Percentiles rank a stretch among this genome's conserved stretches.
Evolutionary conservation across 2,329 filamentous ascomycete species (phyloP).

Genomic region (Paracorniculantispora psalliotae): DNA sequence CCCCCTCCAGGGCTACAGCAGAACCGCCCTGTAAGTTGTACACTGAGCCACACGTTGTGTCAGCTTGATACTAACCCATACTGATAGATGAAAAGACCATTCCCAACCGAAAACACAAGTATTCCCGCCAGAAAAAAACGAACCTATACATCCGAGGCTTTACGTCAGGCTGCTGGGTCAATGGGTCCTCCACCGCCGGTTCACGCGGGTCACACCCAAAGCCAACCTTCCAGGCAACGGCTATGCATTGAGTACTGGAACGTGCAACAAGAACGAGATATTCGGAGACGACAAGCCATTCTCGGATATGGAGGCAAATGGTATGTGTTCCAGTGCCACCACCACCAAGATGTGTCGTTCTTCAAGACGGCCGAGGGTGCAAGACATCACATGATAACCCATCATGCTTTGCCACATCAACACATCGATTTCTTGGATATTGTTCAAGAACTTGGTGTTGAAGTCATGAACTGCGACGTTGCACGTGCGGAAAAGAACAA

Average conservation of each 20-base stretch:
- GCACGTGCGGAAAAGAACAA: background rate
- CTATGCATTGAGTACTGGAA: background rate
- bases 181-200: background rate
- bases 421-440: slow-evolving; percentile 1
- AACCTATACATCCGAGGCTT: background rate
- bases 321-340: slow-evolving; percentile 11
- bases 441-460: slow-evolving; percentile 3
- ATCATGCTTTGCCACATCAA: background rate
- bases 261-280: background rate
- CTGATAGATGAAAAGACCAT: background rate
- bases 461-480: slow-evolving; percentile 6
- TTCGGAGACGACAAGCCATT: background rate
- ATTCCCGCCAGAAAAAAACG: background rate
- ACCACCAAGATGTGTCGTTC: background rate
- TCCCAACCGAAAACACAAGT: background rate
- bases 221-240: background rate
- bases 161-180: background rate
- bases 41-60: too few species aligned
- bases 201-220: background rate
- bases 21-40: background rate
- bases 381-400: background rate
- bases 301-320: slow-evolving; percentile 6
- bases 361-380: slow-evolving; percentile 10
- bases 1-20: background rate
- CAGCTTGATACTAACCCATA: background rate